These are phyloP conservation scores for Cryptosporidium ubiquitum DNA, from an alignment of 169 alveolate genomes.

Conservation along the genomic window DNA sequence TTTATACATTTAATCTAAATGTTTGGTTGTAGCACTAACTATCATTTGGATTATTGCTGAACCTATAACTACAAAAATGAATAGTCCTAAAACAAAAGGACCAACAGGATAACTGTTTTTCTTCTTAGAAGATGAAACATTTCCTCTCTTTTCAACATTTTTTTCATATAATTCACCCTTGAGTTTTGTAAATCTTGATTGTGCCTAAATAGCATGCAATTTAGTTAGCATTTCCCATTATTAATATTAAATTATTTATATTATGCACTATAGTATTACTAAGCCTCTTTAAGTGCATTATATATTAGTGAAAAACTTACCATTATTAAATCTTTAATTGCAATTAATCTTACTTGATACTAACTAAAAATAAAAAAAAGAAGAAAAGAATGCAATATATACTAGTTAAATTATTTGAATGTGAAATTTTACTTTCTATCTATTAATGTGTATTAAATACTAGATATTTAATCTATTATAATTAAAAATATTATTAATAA, in stretches of 20 bases:
- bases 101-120: slow-evolving; percentile 82
- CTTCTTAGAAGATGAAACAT: slow-evolving; percentile 44
- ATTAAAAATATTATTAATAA: too few relatives aligned
- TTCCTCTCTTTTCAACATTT: slow-evolving; percentile 81
- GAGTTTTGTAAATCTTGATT: slow-evolving; percentile 72
- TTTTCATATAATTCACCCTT: slow-evolving; percentile 78
- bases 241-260: too few relatives aligned
- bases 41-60: slow-evolving; percentile 86
- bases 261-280: neutral
- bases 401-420: too few relatives aligned
- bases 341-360: neutral
- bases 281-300: neutral
- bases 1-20: slow-evolving; percentile 2
- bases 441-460: neutral
- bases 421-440: neutral
- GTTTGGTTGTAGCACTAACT: slow-evolving; percentile 78
- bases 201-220: slow-evolving; percentile 27
- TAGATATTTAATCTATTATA: neutral
- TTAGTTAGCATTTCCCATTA: neutral
- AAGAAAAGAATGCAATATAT: neutral
- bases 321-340: neutral
- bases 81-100: slow-evolving; percentile 83
- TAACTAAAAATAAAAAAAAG: neutral
- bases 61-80: slow-evolving; percentile 86
- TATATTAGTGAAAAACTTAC: neutral